Conservation (phyloP, 2,329 filamentous ascomycete species). For the Ascochyta lentis region DNA sequence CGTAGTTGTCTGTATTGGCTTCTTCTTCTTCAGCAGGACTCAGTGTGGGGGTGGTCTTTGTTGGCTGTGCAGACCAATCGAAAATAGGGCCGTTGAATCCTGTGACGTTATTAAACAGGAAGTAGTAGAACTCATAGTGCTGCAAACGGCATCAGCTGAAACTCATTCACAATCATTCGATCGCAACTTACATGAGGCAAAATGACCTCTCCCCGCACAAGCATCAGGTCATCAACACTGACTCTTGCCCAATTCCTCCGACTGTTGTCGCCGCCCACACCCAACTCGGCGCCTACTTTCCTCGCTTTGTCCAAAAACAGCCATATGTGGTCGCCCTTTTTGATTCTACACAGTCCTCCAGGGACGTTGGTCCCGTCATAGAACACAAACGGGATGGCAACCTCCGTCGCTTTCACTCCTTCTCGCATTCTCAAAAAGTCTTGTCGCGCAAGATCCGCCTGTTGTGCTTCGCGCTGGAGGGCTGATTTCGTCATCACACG, state of each 20-base stretch:
- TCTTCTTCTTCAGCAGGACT: slow-evolving; percentile 26
- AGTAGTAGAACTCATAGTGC: slow-evolving; percentile 98
- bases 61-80: slow-evolving; percentile 68
- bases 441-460: slow-evolving; percentile 75
- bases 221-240: slow-evolving; percentile 92
- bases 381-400: slow-evolving; percentile 93
- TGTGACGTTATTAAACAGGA: slow-evolving; percentile 84
- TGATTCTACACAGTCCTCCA: slow-evolving; percentile 81
- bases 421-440: slow-evolving; percentile 86
- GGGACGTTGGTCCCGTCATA: slow-evolving; percentile 93
- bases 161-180: neutral
- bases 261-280: slow-evolving; percentile 71
- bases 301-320: slow-evolving; percentile 89
- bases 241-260: slow-evolving; percentile 89
- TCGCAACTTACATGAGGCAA: slow-evolving; percentile 77
- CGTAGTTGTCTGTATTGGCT: slow-evolving; percentile 41
- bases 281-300: slow-evolving; percentile 85
- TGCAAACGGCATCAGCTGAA: slow-evolving; percentile 50
- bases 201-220: slow-evolving; percentile 88
- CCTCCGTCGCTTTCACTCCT: slow-evolving; percentile 84
- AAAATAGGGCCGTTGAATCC: slow-evolving; percentile 81
- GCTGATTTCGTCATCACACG: slow-evolving; percentile 79
- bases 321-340: slow-evolving; percentile 94
- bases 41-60: slow-evolving; percentile 47
- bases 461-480: slow-evolving; percentile 78